Base-by-base conservation (phyloP, 1,139 yeast genomes). In the Kluyveromyces sp. region DNA sequence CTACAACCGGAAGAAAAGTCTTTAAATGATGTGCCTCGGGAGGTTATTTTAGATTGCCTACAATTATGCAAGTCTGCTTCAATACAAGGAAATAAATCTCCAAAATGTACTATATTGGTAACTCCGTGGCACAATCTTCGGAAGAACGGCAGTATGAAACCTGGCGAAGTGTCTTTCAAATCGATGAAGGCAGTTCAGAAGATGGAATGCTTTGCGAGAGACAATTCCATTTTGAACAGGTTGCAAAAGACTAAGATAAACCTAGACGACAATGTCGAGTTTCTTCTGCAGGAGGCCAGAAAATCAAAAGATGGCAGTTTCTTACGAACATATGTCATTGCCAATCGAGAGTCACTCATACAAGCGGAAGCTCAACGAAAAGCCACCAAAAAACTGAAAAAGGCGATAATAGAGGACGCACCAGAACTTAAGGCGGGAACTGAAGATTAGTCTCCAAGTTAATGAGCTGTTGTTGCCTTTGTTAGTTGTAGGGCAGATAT, bases 11-110 rank as follows among this genome's bases (percentile, higher is more conserved):
- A 67, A 13, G 71, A 71, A 17, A 75, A 71, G 33, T 61, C 69
- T 51, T 60, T 73, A 66, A 77, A 74, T 26, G 61, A 63, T 36
- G 69, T 85, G 2, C 78, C 83, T 1, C 67, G 70, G 29, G 71
- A 65, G 4, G 65, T 83, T 3, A 57, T 83, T 17, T 65, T 55
- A 33, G 88, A 80, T 52, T 72, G 88, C 44, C 83, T 83, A 1
- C 95, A 85, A 56, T 66, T 86, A 47, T 82, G 94, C 32, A 85
- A 86, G 60, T 84, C 87, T 17, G 82, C 82, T 58, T 83, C 94
- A 13, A 84, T 84, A 41, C 80, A 81, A 56, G 95, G 86, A 4
- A 83, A 80, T 63, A 86, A 86, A 58, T 64, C 75, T 53, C 78
- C 80, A 56, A 81, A 82, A 55, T 70, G 84, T 46, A 78, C 83